Base-by-base conservation (phyloP, 2,329 filamentous ascomycete genomes). In the Cylindrodendrum hubeiense region DNA sequence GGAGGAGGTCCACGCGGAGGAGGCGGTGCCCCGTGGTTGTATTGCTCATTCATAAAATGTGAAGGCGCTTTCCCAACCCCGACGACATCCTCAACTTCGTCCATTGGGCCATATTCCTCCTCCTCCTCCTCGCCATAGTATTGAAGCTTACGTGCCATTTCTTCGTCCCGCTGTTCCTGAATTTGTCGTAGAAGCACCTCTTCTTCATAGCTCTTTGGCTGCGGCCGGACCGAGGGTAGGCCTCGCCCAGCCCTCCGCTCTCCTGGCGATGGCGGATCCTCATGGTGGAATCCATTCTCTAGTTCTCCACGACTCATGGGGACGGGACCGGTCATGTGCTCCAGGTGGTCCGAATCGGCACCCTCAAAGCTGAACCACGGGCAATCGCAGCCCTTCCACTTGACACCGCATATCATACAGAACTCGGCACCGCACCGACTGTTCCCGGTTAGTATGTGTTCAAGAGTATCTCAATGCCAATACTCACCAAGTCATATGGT, bases 321-420 rank as follows among this genome's bases (percentile, higher is more conserved):
- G 39, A 80, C 75, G 1, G 85, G 83, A 5, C 86, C 78, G 43
- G 84, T 80, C 80, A 89, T 84, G 63, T 88, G 84, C 15, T 85
- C 82, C 10, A 88, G 76, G 3, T 82, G 82, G 68, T 91, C 89
- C 13, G 80, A 81, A 55, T 89, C 87, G 5, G 81, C 76, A 4
- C 77, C 69, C 26, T 88, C 85, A 72, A 90, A 88, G 75, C 90
- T 92, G 82, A 95, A 94, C 89, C 90, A 93, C 0, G 92, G 91
- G 70, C 94, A 97, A 57, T 92, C 89, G 75, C 94, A 97, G 1
- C 85, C 90, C 80, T 93, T 95, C 93, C 94, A 97, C 72, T 92
- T 92, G 33, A 83, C 77, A 22, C 92, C 94, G 76, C 94, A 97
- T 26, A 93, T 86, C 88, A 96, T 94, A 80, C 94, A 97, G 75